Evolutionary conservation across 371 early-diverging fungal species (phyloP), one percentile per base, ranked within the genome.

Genomic region (Blakeslea trispora): DNA sequence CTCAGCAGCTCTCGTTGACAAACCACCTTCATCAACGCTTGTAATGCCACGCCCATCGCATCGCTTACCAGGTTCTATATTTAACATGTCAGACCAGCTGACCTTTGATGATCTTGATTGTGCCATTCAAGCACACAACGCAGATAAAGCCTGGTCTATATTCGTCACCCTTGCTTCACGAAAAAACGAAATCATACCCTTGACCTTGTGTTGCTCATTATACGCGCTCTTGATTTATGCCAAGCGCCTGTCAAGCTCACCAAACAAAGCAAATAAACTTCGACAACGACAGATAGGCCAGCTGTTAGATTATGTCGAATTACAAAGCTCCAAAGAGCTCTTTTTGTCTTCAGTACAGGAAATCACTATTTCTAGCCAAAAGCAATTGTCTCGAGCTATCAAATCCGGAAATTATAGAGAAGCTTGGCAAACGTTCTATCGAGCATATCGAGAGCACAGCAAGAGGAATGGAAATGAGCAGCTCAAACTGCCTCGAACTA

Each of bases 111-210:
- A 79, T 57, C 63, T 79, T 6, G 79, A 73, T 37, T 53, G 51
- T 22, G 63, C 76, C 15, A 61, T 79, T 51, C 62, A 62, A 35
- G 14, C 57, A n/a, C 57, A 59, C 17, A 63, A 75, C 44, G 74
- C 75, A n/a, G 74, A 73, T 24, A 64, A 63, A 51, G 66, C 79
- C 6, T 79, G 75, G 74, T 54, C 69, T 10, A 18, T 75, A 14
- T 79, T 74, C 50, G 37, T 45, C 9, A 71, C 74, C 28, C 46
- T 79, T n/a, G 40, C 66, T 15, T 23, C 55, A n/a, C 61, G 61
- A 57, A 55, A 58, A 18, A 55, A 54, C 24, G 55, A 54, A 46
- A 57, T 48, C 50, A 53, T 73, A 46, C 74, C 74, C 44, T 54
- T 69, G 17, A 45, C 51, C 9, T 24, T 68, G 19, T 71, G 70